These are phyloP conservation scores for Platanus orientalis DNA, from an alignment of 164 flowering plant genomes.

Conservation along the genomic window DNA sequence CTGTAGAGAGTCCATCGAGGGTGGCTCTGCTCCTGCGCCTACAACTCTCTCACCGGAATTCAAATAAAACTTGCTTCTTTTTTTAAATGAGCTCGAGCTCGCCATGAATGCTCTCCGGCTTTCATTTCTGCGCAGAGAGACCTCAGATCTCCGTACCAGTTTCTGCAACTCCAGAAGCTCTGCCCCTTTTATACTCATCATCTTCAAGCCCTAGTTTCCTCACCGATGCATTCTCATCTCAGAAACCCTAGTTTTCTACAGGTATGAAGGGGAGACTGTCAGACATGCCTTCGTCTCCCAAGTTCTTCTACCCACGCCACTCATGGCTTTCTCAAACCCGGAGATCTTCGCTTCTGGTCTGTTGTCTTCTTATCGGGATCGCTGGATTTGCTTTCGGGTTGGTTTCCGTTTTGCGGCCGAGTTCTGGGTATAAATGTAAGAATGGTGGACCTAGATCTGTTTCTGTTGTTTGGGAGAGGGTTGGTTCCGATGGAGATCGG, in stretches of 20 bases:
- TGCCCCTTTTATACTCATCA: no score
- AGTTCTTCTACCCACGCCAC: conserved; percentile 54
- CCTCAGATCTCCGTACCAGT: no score
- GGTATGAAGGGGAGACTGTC: neutral
- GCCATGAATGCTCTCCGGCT: no score
- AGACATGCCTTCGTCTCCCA: conserved; percentile 65
- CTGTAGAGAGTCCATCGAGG: no score
- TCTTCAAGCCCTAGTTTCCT: no score
- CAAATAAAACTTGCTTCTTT: no score
- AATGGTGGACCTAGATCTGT: conserved; percentile 45
- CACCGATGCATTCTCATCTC: no score
- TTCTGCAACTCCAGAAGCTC: no score
- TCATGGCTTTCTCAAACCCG: conserved; percentile 22
- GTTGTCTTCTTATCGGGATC: conserved; percentile 49
- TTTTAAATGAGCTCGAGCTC: no score
- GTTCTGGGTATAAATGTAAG: conserved; percentile 28
- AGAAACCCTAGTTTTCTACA: conserved; percentile 16
- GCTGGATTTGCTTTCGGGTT: conserved; percentile 48
- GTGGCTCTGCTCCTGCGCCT: no score
- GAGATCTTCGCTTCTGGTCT: conserved; percentile 30
- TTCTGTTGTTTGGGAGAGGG: conserved; percentile 62
- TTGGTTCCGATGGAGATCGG: conserved; percentile 4
- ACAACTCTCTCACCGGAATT: no score
- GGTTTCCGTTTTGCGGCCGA: conserved; percentile 19
- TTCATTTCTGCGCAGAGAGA: no score